Conservation (phyloP, 257 asterid genomes). For the Nicotiana obtusifolia region DNA sequence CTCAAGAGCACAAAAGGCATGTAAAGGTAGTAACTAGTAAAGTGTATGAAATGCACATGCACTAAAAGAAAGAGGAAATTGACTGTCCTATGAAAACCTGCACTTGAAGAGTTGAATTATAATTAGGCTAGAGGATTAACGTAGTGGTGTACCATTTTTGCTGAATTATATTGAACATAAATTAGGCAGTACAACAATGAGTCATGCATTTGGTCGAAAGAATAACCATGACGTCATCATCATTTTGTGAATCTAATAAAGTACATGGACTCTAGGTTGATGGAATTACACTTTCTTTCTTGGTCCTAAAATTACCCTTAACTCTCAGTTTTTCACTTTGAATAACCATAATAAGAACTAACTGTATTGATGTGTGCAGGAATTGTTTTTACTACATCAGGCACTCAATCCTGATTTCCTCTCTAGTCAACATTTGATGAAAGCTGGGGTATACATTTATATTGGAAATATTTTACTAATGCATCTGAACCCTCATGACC, state of each 20-base stretch:
- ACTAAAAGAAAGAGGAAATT: not conserved
- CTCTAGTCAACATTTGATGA: constrained; percentile 46
- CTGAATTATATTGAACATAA: not conserved
- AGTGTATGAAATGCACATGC: not conserved
- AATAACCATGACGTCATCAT: not conserved
- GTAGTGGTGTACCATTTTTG: not conserved
- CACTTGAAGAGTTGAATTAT: not conserved
- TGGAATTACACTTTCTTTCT: not conserved
- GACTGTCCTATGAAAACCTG: not conserved
- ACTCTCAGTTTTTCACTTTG: not conserved
- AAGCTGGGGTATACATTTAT: constrained; percentile 46
- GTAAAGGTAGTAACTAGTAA: not conserved
- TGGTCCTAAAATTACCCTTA: not conserved
- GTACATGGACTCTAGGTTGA: constrained; percentile 1
- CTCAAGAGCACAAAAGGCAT: not conserved
- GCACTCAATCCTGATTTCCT: constrained; percentile 58
- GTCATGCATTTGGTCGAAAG: not conserved
- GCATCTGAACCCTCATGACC: not conserved
- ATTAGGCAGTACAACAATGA: not conserved
- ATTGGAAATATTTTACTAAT: not conserved
- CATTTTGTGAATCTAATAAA: not conserved
- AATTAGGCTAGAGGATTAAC: not conserved
- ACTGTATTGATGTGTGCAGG: constrained; percentile 33
- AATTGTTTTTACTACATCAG: constrained; percentile 57
- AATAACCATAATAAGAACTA: not conserved